Percentiles rank a stretch among this genome's conserved stretches.
Conservation (phyloP, 2,329 filamentous ascomycete genomes). For the Aspergillus neotritici region DNA sequence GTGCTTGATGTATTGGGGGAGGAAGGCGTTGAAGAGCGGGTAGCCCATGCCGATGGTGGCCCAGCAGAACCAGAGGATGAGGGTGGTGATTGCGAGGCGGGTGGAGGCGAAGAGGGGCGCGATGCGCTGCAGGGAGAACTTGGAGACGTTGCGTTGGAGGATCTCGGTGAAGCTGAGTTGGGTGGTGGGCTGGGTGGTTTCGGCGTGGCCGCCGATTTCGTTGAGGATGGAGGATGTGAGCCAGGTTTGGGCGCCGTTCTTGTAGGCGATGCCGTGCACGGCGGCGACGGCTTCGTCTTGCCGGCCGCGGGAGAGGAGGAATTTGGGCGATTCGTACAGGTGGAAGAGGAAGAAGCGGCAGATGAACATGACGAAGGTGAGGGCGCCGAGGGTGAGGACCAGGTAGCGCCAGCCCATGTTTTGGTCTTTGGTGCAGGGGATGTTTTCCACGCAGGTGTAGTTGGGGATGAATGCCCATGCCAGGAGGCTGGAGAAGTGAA, state of each 20-base stretch:
- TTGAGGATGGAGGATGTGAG: constrained; percentile 66
- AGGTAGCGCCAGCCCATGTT: constrained; percentile 72
- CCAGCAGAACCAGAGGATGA: constrained; percentile 71
- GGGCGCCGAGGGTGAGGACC: constrained; percentile 62
- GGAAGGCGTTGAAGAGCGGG: constrained; percentile 81
- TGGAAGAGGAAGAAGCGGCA: constrained; percentile 74
- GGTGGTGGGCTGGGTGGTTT: constrained; percentile 35
- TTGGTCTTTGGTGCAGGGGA: constrained; percentile 46
- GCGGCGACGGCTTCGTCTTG: constrained; percentile 75
- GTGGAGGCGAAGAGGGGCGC: constrained; percentile 55
- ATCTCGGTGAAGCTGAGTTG: constrained; percentile 43
- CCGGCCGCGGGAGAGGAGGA: constrained; percentile 67
- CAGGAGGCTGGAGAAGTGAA: constrained; percentile 35
- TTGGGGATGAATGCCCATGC: constrained; percentile 72
- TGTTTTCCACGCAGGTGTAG: constrained; percentile 48
- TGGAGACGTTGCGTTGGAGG: constrained; percentile 55
- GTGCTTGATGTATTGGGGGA: constrained; percentile 76
- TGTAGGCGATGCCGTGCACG: constrained; percentile 69
- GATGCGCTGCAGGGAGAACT: constrained; percentile 63
- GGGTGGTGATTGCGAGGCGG: constrained; percentile 45
- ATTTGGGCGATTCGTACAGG: constrained; percentile 81
- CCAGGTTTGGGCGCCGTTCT: constrained; percentile 66
- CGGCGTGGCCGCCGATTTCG: constrained; percentile 47
- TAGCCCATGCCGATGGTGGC: constrained; percentile 79
- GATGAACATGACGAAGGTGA: constrained; percentile 72